Evolutionary conservation across 768 basidiomycete species (phyloP).

Genomic region (Tulasnella sp.): DNA sequence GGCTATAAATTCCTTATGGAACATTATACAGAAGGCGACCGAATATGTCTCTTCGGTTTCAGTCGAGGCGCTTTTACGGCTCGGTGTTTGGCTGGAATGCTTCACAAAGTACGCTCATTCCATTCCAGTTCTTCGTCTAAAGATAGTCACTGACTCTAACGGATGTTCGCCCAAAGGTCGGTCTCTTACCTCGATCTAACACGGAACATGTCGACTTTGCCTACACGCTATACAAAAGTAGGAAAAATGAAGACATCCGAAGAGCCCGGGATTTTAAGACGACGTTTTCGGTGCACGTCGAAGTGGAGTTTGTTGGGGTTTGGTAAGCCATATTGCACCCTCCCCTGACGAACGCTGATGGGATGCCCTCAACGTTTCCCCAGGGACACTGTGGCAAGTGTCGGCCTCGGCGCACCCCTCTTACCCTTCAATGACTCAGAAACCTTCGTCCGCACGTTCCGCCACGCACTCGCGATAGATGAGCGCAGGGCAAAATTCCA

Average conservation of each 20-base stretch:
- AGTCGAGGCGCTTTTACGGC: slow-evolving; percentile 64
- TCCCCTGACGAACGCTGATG: background rate
- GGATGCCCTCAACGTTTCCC: background rate
- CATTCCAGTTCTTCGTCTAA: background rate
- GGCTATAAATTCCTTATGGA: slow-evolving; percentile 77
- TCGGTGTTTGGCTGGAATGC: slow-evolving; percentile 58
- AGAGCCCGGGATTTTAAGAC: slow-evolving; percentile 47
- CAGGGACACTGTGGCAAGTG: slow-evolving; percentile 16
- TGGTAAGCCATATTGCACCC: slow-evolving; percentile 42
- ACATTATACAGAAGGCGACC: slow-evolving; percentile 59
- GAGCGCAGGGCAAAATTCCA: slow-evolving; percentile 29
- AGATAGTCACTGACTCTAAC: background rate
- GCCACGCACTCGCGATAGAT: slow-evolving; percentile 29
- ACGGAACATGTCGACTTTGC: slow-evolving; percentile 57
- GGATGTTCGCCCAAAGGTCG: slow-evolving; percentile 35
- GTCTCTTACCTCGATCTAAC: slow-evolving; percentile 61
- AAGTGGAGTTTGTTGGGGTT: slow-evolving; percentile 71
- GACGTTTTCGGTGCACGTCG: slow-evolving; percentile 54
- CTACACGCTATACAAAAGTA: slow-evolving; percentile 56
- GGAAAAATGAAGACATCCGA: slow-evolving; percentile 9
- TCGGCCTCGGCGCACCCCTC: background rate
- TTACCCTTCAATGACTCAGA: background rate
- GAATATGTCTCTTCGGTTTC: slow-evolving; percentile 78
- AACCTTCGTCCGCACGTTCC: slow-evolving; percentile 25
- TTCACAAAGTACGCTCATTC: background rate